Conservation (phyloP, 352 stramenopile genomes). For the Phytophthora cactorum region DNA sequence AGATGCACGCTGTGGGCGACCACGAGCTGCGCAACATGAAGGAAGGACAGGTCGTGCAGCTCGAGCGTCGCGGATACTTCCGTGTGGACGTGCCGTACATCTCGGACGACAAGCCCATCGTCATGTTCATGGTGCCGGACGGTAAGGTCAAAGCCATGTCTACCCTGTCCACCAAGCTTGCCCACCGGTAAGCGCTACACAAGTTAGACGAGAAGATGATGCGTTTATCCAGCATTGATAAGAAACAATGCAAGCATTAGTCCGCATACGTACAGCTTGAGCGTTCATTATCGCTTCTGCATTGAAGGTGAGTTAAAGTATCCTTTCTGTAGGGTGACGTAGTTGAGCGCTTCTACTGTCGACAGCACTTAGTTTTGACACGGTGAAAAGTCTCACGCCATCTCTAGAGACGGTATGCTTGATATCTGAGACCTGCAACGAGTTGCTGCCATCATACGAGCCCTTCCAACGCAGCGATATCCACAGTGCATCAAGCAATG, state of each 20-base stretch:
- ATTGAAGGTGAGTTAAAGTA: background rate
- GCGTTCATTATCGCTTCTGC: background rate
- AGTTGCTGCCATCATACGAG: no score
- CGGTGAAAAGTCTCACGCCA: no score
- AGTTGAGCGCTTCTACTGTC: background rate
- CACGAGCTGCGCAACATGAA: slow-evolving; percentile 95
- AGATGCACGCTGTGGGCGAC: slow-evolving; percentile 95
- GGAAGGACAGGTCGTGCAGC: slow-evolving; percentile 96
- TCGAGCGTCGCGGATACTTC: slow-evolving; percentile 99
- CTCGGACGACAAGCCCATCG: slow-evolving; percentile 89
- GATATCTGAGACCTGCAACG: no score
- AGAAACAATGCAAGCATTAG: slow-evolving; percentile 15
- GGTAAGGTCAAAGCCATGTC: slow-evolving; percentile 94
- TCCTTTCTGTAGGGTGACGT: background rate
- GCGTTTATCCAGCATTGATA: slow-evolving; percentile 4
- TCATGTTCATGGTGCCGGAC: slow-evolving; percentile 99
- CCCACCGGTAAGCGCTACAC: slow-evolving; percentile 3
- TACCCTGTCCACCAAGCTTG: slow-evolving; percentile 68
- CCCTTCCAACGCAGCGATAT: no score
- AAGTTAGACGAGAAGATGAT: slow-evolving; percentile 7
- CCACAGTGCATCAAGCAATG: no score
- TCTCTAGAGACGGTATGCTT: background rate
- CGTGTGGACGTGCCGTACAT: slow-evolving; percentile 88
- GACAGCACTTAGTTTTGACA: no score
- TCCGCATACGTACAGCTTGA: background rate